Evolutionary conservation across 306 rosid genomes (phyloP).

Genomic region (Chamaecrista fasciculata): DNA sequence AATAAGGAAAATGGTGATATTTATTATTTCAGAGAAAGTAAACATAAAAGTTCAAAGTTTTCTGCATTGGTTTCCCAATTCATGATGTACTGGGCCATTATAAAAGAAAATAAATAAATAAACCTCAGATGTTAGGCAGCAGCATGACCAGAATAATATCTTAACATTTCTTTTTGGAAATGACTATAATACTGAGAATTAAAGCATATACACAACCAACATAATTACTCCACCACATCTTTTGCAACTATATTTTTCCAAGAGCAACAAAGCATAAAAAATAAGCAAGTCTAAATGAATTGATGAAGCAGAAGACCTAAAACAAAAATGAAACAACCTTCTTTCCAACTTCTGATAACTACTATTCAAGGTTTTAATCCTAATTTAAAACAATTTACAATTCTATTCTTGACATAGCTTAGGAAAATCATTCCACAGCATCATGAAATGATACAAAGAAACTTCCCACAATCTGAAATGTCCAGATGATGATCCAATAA

Average conservation of each 20-base stretch:
- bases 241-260: background rate
- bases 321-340: no score
- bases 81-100: no score
- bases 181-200: background rate
- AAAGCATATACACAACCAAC: background rate
- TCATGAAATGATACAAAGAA: background rate
- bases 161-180: background rate
- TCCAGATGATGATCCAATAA: background rate
- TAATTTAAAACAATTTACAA: constrained; percentile 9
- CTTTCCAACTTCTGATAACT: background rate
- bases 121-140: constrained; percentile 14
- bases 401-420: constrained; percentile 1
- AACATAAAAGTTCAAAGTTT: no score
- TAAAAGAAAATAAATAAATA: no score
- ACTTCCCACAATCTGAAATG: constrained; percentile 3
- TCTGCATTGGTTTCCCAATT: no score
- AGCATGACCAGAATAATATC: background rate
- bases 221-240: constrained; percentile 1
- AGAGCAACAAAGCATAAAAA: background rate
- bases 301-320: background rate
- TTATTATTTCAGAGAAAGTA: background rate
- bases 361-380: background rate
- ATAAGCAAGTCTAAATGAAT: background rate
- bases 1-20: background rate
- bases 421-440: background rate